Evolutionary conservation across 78 protist species (phyloP).

Genomic region (Cavenderia fasciculata): DNA sequence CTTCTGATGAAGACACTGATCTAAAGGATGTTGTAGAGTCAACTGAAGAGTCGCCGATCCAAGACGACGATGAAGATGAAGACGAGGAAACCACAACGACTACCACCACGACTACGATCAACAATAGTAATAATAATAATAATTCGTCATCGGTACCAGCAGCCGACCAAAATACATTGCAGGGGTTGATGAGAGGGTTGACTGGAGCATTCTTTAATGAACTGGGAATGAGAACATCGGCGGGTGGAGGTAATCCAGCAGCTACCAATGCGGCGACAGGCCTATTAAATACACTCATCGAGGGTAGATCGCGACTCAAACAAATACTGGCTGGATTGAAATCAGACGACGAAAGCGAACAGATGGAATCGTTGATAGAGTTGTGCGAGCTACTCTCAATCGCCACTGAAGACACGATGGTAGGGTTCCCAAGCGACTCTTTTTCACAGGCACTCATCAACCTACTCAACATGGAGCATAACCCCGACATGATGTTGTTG

Average conservation of each 20-base stretch:
- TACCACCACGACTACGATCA: not conserved
- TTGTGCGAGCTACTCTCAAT: slow-evolving; percentile 89
- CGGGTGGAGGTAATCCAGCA: slow-evolving; percentile 23
- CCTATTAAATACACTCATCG: slow-evolving; percentile 54
- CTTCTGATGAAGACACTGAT: too few species aligned
- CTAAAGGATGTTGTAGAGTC: too few species aligned
- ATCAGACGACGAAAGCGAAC: slow-evolving; percentile 46
- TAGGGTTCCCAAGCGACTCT: slow-evolving; percentile 68
- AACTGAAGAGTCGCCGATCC: too few species aligned
- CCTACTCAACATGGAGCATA: slow-evolving; percentile 74
- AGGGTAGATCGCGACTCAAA: slow-evolving; percentile 62
- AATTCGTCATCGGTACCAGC: not conserved
- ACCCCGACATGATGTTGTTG: slow-evolving; percentile 87
- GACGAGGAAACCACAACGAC: not conserved
- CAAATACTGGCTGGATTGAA: slow-evolving; percentile 58
- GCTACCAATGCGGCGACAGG: slow-evolving; percentile 1
- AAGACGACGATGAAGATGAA: slow-evolving; percentile 6
- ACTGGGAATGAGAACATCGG: slow-evolving; percentile 3
- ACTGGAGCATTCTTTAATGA: slow-evolving; percentile 59
- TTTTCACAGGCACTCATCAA: slow-evolving; percentile 65
- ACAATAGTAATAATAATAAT: slow-evolving; percentile 20
- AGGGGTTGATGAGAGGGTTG: slow-evolving; percentile 58
- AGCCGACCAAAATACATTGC: not conserved
- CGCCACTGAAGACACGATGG: slow-evolving; percentile 88
- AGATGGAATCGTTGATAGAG: slow-evolving; percentile 77